These are phyloP conservation scores for Arthrobotrys iridis DNA, from an alignment of 2,329 filamentous ascomycete genomes.

Conservation along the genomic window DNA sequence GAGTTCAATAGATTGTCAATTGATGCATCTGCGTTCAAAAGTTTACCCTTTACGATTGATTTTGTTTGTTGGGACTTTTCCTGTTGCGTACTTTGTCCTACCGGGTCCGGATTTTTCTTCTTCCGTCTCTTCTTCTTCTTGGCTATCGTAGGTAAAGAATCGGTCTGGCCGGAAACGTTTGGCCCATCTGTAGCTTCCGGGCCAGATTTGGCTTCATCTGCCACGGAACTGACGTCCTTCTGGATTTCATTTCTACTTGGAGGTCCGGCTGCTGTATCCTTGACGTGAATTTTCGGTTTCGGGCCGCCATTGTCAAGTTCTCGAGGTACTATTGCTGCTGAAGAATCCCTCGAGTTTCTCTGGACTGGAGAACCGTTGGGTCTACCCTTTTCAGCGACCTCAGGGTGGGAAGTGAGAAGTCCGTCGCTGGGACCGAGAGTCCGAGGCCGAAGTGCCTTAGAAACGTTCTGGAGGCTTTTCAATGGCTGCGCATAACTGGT, in stretches of 20 bases:
- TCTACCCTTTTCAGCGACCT: background rate
- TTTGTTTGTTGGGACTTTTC: background rate
- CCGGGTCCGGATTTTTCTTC: background rate
- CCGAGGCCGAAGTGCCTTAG: background rate
- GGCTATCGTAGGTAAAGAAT: background rate
- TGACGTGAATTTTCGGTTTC: background rate
- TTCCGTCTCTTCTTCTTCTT: background rate
- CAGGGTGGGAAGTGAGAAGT: background rate
- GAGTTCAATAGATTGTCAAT: conserved; percentile 1
- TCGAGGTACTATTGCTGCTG: background rate
- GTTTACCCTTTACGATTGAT: background rate
- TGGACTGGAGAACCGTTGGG: background rate
- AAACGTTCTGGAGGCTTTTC: background rate
- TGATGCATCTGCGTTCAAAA: background rate
- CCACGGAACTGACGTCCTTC: too few species aligned
- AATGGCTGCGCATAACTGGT: conserved; percentile 17
- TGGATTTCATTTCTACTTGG: background rate
- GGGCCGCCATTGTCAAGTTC: background rate
- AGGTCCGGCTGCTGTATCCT: too few species aligned
- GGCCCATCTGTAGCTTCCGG: background rate
- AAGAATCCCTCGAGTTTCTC: too few species aligned
- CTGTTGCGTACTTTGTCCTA: background rate
- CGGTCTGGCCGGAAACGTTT: background rate
- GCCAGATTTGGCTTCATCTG: background rate
- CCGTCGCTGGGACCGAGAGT: background rate